A percentile compares a stretch with the other conserved stretches of the same genome.
These are phyloP conservation scores for Bimuria novae-zelandiae DNA, from an alignment of 2,329 filamentous ascomycete genomes.

Conservation along the genomic window DNA sequence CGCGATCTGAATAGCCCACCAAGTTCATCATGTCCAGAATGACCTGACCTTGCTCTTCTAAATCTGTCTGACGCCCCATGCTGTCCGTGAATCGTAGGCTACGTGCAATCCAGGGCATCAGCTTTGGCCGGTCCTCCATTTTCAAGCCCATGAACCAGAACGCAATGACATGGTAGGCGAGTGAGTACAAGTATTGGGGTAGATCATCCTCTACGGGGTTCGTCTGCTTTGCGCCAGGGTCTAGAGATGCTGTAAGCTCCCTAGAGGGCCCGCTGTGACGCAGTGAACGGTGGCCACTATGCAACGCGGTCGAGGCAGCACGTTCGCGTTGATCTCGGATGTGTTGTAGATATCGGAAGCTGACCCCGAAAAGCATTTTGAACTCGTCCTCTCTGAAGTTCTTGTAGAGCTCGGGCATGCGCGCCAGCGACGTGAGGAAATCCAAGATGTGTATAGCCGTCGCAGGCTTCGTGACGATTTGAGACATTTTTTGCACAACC, in stretches of 20 bases:
- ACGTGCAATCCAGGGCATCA: slow-evolving; percentile 88
- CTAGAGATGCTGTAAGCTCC: slow-evolving; percentile 43
- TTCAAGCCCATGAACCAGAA: slow-evolving; percentile 96
- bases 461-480: slow-evolving; percentile 90
- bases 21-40: slow-evolving; percentile 95
- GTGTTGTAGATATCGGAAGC: slow-evolving; percentile 89
- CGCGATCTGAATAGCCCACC: slow-evolving; percentile 81
- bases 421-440: slow-evolving; percentile 87
- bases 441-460: slow-evolving; percentile 95
- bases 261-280: slow-evolving; percentile 51
- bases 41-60: slow-evolving; percentile 91
- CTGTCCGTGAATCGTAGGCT: slow-evolving; percentile 79
- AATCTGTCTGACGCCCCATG: slow-evolving; percentile 69
- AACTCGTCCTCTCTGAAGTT: slow-evolving; percentile 93
- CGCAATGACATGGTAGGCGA: slow-evolving; percentile 93
- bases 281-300: slow-evolving; percentile 42
- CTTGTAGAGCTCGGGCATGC: slow-evolving; percentile 80
- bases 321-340: slow-evolving; percentile 67
- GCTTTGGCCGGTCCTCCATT: slow-evolving; percentile 77
- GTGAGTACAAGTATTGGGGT: slow-evolving; percentile 89
- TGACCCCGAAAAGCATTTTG: slow-evolving; percentile 92
- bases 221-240: slow-evolving; percentile 43
- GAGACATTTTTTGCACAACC: slow-evolving; percentile 90
- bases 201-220: slow-evolving; percentile 69
- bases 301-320: slow-evolving; percentile 33